phyloP scores from a whole-genome alignment of 208 protist species.

The Leishmania tropica region DNA sequence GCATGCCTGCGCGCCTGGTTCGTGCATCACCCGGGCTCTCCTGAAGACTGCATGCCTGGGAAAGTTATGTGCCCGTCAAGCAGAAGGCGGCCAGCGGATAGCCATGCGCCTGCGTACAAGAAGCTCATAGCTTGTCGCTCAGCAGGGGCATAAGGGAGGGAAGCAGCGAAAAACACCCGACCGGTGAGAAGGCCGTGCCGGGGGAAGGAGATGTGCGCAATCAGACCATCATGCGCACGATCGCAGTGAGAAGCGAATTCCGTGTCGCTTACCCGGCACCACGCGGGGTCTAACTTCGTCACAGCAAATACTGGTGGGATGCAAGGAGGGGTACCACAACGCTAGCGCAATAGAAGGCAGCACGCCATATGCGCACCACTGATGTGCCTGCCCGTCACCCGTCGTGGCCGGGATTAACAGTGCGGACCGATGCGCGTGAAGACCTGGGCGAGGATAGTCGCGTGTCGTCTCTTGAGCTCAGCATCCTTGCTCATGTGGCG shows the following conservation, averaged over 20 bases:
- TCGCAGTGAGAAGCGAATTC: background rate
- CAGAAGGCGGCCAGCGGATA: background rate
- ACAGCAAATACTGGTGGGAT: background rate
- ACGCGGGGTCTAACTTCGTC: fast-evolving
- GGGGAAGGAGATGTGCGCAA: background rate
- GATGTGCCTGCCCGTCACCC: background rate
- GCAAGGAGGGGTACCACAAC: too few relatives aligned
- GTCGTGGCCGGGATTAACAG: background rate
- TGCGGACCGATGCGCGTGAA: background rate
- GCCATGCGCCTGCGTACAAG: background rate
- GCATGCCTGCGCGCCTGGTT: background rate
- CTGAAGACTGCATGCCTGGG: background rate
- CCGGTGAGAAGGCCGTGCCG: background rate
- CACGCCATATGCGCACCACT: background rate
- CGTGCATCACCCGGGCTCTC: background rate
- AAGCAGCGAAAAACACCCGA: too few relatives aligned
- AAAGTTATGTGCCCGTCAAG: background rate
- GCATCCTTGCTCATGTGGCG: background rate
- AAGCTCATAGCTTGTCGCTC: background rate
- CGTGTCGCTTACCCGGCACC: background rate
- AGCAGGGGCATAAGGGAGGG: background rate
- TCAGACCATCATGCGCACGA: background rate
- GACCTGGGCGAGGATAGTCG: background rate
- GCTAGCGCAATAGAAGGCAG: background rate
- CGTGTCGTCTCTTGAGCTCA: background rate